Base-by-base conservation (phyloP, 2,329 filamentous ascomycete species). In the Xylaria polymorpha region DNA sequence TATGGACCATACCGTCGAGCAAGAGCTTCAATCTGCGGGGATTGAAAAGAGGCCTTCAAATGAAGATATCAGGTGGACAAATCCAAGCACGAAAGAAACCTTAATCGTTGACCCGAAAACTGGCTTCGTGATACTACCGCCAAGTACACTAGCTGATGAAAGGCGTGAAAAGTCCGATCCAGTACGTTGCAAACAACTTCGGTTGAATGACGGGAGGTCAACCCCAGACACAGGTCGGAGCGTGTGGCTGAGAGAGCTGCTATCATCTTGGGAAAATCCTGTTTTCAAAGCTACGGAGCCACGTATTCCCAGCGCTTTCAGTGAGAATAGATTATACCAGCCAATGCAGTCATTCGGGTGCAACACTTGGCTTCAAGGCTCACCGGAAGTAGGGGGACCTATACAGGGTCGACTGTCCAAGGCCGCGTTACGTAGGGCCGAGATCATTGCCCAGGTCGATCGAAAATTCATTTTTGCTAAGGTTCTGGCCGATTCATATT, bases 401-500 rank as follows among this genome's bases (percentile, higher is more conserved):
- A 70, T 82, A 1, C 77, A 79, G 37, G 81, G 84, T 0, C 82
- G 83, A 12, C 79, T 98, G 1, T 92, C 90, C 0, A 92, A 90
- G 72, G 75, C 82, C 4, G 85, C 85, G 0, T 81, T 98, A 9
- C 77, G 79, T 1, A 77, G 80, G 8, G 92, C 92, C 0, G 81
- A 87, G 58, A 83, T 97, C 0, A 86, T 99, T 50, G 86, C 90
- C 0, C 96, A 99, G 76, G 91, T 99, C 1, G 95, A 98, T 78
- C 85, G 83, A 15, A 99, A 99, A 78, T 99, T 97, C 77, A 91
- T 99, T 18, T 81, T 99, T 0, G 84, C 90, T 25, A 91, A 88
- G 70, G 81, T 93, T 0, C 61, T 76, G 3, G 68, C 78, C 15
- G 76, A 25, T 29, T 48, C 67, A 25, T 46, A 59, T 15, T 5